Evolutionary conservation across 116 monocot species (phyloP).

Genomic region (Posidonia oceanica): DNA sequence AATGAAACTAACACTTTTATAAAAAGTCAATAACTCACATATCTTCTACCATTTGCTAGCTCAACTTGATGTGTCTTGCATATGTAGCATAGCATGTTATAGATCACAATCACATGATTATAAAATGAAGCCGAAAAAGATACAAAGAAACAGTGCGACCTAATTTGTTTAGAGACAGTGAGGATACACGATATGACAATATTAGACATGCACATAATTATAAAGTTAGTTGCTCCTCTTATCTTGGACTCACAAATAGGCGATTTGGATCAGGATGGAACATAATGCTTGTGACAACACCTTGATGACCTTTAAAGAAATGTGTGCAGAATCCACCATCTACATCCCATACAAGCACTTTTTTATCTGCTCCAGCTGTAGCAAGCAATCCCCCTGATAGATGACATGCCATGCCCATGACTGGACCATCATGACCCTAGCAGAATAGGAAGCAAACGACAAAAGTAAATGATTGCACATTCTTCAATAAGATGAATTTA

Average conservation of each 20-base stretch:
- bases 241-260: conserved; percentile 51
- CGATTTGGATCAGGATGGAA: conserved; percentile 78
- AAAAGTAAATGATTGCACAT: no score
- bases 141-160: no score
- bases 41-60: no score
- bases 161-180: no score
- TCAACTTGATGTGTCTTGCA: no score
- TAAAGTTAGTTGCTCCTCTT: no score
- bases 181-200: background rate
- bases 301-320: conserved; percentile 77
- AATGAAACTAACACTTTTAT: no score
- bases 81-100: no score
- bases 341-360: conserved; percentile 87
- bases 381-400: conserved; percentile 91
- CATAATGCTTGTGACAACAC: conserved; percentile 66
- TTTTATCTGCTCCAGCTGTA: conserved; percentile 83
- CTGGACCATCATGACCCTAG: conserved; percentile 90
- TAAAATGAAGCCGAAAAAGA: no score
- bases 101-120: no score
- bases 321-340: conserved; percentile 97
- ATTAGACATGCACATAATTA: background rate
- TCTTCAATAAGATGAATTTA: no score
- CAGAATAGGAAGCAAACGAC: conserved; percentile 1
- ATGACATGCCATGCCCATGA: conserved; percentile 86
- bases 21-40: no score